Evolutionary conservation across 2,329 filamentous ascomycete genomes (phyloP), one percentile per base, ranked within the genome.

Genomic region (Orbilia javanica): DNA sequence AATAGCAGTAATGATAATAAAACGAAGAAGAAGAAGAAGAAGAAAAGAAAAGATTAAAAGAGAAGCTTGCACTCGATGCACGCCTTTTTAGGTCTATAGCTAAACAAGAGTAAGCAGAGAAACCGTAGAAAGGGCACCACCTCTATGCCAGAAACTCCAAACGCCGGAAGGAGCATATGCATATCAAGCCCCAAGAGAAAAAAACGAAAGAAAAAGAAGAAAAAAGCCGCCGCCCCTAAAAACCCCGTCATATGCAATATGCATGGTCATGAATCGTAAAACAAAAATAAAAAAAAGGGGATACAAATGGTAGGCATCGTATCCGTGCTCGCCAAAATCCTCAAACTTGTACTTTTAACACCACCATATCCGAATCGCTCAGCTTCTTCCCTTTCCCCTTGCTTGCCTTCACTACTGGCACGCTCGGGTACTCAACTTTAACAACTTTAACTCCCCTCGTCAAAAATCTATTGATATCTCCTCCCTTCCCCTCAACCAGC

Each of bases 391-490:
- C 73, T 20, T 71, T 77, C 2, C 60, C 66, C 31, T 71, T 77
- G 4, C 66, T 60, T 31, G 53, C 6, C 50, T 44, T 71, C n/a
- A 66, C 52, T 7, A 77, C 60, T 2, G 73, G 73, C 1, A 77
- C 73, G 6, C 20, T 60, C 0, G 73, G 73, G 27, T 77, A 77
- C 39, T 77, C 66, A n/a, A 77, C 73, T 0, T 50, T 42, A 15
- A 77, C 60, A 6, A 77, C 52, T 3, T 66, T 55, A 4, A 77
- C 73, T 18, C 73, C 73, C 20, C 73, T 70, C 11, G 73, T 50
- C 20, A 77, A n/a, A 63, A 77, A 77, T 25, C 73, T 50, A 55
- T 77, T 77, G 22, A 77, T 77, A 71, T 77, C 73, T 18, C 73
- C 73, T 20, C 73, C 73, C 34, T 77, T 77, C 36, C 66, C 73